Base-by-base conservation (phyloP, 2,329 filamentous ascomycete species). In the Aspergillus vadensis region DNA sequence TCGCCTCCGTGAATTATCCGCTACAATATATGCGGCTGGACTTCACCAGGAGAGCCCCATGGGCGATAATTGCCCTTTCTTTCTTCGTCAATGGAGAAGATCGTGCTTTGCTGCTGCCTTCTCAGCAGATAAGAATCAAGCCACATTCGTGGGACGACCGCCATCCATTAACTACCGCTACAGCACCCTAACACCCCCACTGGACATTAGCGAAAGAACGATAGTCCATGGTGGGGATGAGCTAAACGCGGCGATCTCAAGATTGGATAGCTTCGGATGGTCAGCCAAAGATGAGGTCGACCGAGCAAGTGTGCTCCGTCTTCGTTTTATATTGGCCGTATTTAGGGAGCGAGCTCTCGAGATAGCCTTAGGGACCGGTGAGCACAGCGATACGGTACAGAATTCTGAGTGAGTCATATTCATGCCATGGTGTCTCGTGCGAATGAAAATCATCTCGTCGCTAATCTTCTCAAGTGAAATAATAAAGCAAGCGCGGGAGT, bases 61-160 rank as follows among this genome's bases (percentile, higher is more conserved):
- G 15, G 55, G 58, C 7, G 63, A 70, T 0, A 63, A 68, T 9
- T 69, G 68, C 10, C 77, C 80, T 0, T 67, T 68, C 1, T 82
- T 80, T n/a, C 67, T 82, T 1, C 68, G 66, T 0, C 72, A 80
- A 49, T 72, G 82, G 55, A 71, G 80, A 23, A 72, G 73, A 57
- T 69, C 70, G 2, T 75, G 75, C 5, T 81, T 82, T 60, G 76
- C 76, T 5, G 72, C 76, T 1, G 73, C 74, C 5, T 83, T 81
- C 57, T 77, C 77, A 6, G 76, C 76, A 4, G 81, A 83, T 58
- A 83, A 82, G 58, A 79, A 76, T 43, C 68, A 82, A 7, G 77
- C 80, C 1, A 78, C 82, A 1, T 83, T 83, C 55, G 75, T 83
- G n/a, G 81, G 81, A 4, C 74, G 81, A 2, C 81, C 81, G 4